Evolutionary conservation across 169 alveolate species (phyloP), one percentile per base, ranked within the genome.

Genomic region (Blepharisma undulans): DNA sequence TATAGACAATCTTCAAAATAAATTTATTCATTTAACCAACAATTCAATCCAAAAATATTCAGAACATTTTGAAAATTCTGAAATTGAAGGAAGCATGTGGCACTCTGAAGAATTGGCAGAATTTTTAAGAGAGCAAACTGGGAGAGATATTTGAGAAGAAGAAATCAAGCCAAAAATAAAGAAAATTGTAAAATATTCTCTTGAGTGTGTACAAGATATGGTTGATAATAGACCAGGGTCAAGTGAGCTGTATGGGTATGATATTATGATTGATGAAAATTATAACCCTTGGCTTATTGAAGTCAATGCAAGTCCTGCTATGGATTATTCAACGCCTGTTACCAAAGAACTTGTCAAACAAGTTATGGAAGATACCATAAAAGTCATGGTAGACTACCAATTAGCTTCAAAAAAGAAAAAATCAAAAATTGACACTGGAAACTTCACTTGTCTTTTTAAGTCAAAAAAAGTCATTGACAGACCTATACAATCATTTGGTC

Each of bases 51-150:
- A 92, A 87, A 94, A 93, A 74, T 77, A 96, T 76, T 94, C 95
- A 71, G 94, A 93, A 29, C 90, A 94, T 76, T 88, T 88, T 61
- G 74, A 88, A 18, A 32, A 21, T n/a, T 30, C 92, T 19, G 92
- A 89, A 81, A 81, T 94, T 78, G 95, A 95, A 82, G 98, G 97
- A 3, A 95, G 95, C 76, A 96, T 96, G 98, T 96, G 98, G 98
- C 94, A 92, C 90, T 84, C 82, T 36, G 95, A 92, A 16, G 95
- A 93, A 86, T 93, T 94, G 22, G 91, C 76, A 61, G 90, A 88
- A 34, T 89, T 60, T 84, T 91, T 93, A 78, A 87, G 81, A 85
- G 84, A 91, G 32, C 77, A 80, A 76, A 79, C 86, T 76, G 96
- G 96, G 18, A 71, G 30, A 12, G 94, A 91, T 76, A 80, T 88